Evolutionary conservation across 495 filamentous ascomycete genomes (phyloP), one percentile per base, ranked within the genome.

Genomic region (Usnea hakonensis): DNA sequence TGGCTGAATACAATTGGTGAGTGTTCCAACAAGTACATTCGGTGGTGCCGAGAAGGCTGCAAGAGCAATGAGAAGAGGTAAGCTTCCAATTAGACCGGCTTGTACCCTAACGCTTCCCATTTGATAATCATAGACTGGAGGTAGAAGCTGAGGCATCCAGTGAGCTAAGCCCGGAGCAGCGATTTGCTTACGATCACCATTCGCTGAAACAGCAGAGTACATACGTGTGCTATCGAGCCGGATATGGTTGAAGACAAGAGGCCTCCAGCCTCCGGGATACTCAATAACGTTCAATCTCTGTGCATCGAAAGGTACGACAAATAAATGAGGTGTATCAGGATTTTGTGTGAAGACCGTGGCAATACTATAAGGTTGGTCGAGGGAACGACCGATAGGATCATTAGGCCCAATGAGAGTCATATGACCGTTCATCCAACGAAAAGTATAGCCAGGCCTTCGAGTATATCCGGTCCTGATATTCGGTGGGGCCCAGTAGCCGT

Each of bases 131-230:
- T 70, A 67, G 32, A 30, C 36, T 1, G 4, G 0, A 21, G 68
- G 69, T 5, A 71, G 19, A n/a, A 71, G 59, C 41, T 68, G 44
- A 19, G 57, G 54, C n/a, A 67, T 61, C 66, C 60, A 66, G 16
- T 7, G 5, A 14, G 2, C 10, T 17, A 55, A 55, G 4, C 55
- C 56, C 19, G 40, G 60, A 19, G 67, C 62, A 40, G 67, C 67
- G 7, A 69, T 50, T 0, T 55, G 26, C n/a, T 5, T 11, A 16
- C 60, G 28, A 21, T 32, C 41, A 38, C 56, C 60, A 2, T 5
- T 16, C 13, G n/a, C 0, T 30, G 35, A 43, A 1, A 66, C 36
- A 3, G 64, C 64, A 32, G 10, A 57, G 16, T 61, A 64, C 16
- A 2, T 26, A 54, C 26, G 54, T 19, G 21, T 46, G 0, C 32